Evolutionary conservation across 2,329 filamentous ascomycete genomes (phyloP).

Genomic region (Mycogone perniciosa): DNA sequence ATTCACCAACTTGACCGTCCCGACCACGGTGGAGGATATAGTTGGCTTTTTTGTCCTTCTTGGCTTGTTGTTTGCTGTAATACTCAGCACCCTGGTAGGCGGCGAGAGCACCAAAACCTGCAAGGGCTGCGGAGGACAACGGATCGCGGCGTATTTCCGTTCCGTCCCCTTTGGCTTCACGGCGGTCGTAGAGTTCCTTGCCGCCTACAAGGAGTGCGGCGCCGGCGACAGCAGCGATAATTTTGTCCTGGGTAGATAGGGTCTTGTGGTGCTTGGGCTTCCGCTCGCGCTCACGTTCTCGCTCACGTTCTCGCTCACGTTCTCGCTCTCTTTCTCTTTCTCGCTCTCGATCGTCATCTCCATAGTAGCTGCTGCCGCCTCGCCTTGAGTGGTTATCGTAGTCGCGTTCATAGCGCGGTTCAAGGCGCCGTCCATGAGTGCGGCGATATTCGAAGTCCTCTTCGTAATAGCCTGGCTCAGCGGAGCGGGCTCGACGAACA

Average conservation of each 20-base stretch:
- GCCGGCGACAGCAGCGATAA: constrained; percentile 59
- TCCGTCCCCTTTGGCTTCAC: constrained; percentile 47
- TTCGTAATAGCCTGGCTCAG: constrained; percentile 54
- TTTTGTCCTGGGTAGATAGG: constrained; percentile 58
- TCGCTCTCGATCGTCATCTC: constrained; percentile 48
- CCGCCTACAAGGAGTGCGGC: constrained; percentile 58
- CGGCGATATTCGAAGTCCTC: constrained; percentile 41
- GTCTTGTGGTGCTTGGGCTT: constrained; percentile 32
- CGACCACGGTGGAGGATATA: constrained; percentile 48
- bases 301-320: constrained; percentile 31
- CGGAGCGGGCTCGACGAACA: constrained; percentile 57
- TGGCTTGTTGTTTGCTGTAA: constrained; percentile 55
- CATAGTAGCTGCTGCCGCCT: constrained; percentile 43
- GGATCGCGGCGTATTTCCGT: constrained; percentile 50
- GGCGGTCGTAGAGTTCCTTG: constrained; percentile 61
- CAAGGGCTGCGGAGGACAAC: constrained; percentile 53
- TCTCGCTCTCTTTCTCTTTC: constrained; percentile 19
- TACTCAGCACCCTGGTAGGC: constrained; percentile 58
- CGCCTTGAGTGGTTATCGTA: constrained; percentile 34
- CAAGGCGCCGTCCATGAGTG: constrained; percentile 43
- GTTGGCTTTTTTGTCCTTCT: constrained; percentile 49
- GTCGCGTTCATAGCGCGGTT: constrained; percentile 26
- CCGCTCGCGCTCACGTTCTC: constrained; percentile 36
- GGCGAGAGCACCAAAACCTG: constrained; percentile 57
- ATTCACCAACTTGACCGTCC: constrained; percentile 45